Base-by-base conservation (phyloP, 257 asterid species). In the Capsicum chinense region DNA sequence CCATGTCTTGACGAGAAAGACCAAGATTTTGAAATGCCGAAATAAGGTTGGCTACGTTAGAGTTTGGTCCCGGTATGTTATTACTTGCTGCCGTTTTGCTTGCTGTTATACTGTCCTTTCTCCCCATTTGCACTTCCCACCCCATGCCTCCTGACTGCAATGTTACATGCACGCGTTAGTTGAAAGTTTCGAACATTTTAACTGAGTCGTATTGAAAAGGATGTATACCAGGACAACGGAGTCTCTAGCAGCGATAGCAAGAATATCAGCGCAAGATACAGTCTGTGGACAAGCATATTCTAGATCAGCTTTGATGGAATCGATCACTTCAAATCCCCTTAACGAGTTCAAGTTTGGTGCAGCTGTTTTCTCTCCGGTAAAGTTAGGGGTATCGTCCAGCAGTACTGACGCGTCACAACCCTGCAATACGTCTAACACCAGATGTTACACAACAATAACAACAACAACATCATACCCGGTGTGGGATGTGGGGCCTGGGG, bases 371-470 rank as follows among this genome's bases (percentile, higher is more conserved):
- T 94, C 99, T 52, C 98, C 95, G 1, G 57, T 87, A 13, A 92
- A 86, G 59, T 26, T 86, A 11, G 85, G 73, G 50, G 88, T 89
- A 78, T 93, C 98, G 19, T 94, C 98, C 86, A 94, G 87, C 76
- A 95, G 80, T n/a, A 94, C 93, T 0, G 98, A 94, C 9, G 95
- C 98, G 83, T 95, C 99, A 66, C 99, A 95, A 64, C 99, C 98
- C 98, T 95, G 86, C 6, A 84, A 64, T 21, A 9, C 3, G 9
- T 68, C 50, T 26, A 52, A 80, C 15, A 81, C 59, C 33, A 26
- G 2, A 26, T 26, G 33, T 26, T 26, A 26, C 33, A 26, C 33
- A 26, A 26, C 33, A 26, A 26, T 2, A 26, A 26, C 33, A 26
- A 26, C 33, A 26, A 26, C 33, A 26, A 26, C 33, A 26, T 26